Conservation (phyloP, 2,329 filamentous ascomycete species). For the Chaetomium olivaceum region DNA sequence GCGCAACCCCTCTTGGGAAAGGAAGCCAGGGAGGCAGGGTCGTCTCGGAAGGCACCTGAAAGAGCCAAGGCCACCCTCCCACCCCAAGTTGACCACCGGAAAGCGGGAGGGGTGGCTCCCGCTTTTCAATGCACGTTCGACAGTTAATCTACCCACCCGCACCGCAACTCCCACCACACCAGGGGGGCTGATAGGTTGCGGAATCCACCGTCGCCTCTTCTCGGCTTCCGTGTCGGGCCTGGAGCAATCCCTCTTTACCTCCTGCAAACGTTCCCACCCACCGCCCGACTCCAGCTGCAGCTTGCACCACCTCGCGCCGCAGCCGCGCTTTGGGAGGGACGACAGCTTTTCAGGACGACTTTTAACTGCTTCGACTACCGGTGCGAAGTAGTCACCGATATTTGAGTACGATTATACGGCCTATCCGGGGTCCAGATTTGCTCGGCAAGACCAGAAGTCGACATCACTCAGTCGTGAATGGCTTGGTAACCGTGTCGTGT, state of each 20-base stretch:
- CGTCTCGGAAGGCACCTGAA: constrained; percentile 23
- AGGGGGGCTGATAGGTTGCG: constrained; percentile 29
- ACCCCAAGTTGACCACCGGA: constrained; percentile 18
- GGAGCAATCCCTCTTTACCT: constrained; percentile 29
- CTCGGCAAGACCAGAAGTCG: constrained; percentile 9
- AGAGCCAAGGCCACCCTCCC: constrained; percentile 22
- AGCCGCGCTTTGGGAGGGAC: constrained; percentile 26
- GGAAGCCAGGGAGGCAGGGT: constrained; percentile 1
- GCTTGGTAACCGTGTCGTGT: constrained; percentile 27
- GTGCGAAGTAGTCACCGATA: neutral
- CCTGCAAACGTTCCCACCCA: constrained; percentile 24
- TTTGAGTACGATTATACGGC: neutral
- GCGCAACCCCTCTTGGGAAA: constrained; percentile 23
- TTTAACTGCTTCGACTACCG: neutral
- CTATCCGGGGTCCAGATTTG: constrained; percentile 13
- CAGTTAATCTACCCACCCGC: constrained; percentile 22
- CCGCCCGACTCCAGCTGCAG: constrained; percentile 21
- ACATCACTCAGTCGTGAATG: constrained; percentile 28
- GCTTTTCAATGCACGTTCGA: constrained; percentile 33
- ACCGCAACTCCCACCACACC: constrained; percentile 17
- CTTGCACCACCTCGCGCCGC: constrained; percentile 23
- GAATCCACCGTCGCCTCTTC: constrained; percentile 24
- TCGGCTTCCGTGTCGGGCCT: constrained; percentile 17
- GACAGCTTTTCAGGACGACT: constrained; percentile 18
- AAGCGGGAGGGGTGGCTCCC: constrained; percentile 33